Evolutionary conservation across 441 rosid species (phyloP).

Genomic region (Flueggea neowawraea): DNA sequence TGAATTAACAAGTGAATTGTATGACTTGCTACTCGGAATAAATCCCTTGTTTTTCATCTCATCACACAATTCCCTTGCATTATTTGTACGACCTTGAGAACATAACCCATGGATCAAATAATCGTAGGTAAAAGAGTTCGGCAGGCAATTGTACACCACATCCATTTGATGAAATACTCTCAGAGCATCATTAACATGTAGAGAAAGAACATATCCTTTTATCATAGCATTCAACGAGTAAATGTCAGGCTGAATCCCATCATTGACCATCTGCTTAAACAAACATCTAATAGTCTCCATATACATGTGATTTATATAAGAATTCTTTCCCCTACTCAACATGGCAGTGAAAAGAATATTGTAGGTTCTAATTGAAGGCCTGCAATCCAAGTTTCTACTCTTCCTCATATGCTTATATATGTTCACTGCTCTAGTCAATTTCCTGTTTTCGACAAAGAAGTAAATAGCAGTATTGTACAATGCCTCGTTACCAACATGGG

Average conservation of each 20-base stretch:
- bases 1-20: slow-evolving; percentile 82
- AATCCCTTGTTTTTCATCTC: slow-evolving; percentile 83
- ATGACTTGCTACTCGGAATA: slow-evolving; percentile 65
- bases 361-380: slow-evolving; percentile 77
- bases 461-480: slow-evolving; percentile 68
- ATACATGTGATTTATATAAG: slow-evolving; percentile 67
- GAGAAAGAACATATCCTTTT: slow-evolving; percentile 82
- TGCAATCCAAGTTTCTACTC: slow-evolving; percentile 52
- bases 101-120: slow-evolving; percentile 86
- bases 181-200: slow-evolving; percentile 89
- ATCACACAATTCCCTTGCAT: slow-evolving; percentile 65
- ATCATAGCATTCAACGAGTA: slow-evolving; percentile 80
- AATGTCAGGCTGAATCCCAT: slow-evolving; percentile 79
- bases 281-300: slow-evolving; percentile 80
- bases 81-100: slow-evolving; percentile 75
- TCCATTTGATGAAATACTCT: slow-evolving; percentile 91
- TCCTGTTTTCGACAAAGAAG: slow-evolving; percentile 79
- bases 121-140: slow-evolving; percentile 79
- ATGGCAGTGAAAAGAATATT: slow-evolving; percentile 75
- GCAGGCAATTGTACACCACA: slow-evolving; percentile 59
- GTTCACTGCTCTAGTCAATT: slow-evolving; percentile 78
- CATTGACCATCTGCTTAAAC: slow-evolving; percentile 82
- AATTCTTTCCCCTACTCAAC: slow-evolving; percentile 73
- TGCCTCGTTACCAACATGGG: slow-evolving; percentile 65
- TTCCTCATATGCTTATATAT: slow-evolving; percentile 76